Evolutionary conservation across 305 asterid genomes (phyloP).

Genomic region (Plantago coronopus): DNA sequence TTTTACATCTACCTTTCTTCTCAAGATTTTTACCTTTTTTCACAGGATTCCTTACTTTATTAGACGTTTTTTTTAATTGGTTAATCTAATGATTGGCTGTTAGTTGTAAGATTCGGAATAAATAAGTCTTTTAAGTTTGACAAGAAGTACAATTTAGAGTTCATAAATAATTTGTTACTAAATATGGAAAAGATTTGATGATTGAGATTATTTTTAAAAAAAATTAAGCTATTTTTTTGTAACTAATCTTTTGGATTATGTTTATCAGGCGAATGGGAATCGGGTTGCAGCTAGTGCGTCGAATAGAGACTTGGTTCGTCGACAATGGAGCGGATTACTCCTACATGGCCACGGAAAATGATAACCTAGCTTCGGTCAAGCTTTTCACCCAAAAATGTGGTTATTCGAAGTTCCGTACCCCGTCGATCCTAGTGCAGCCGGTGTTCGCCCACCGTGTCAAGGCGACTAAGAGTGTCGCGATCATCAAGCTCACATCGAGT

Average conservation of each 20-base stretch:
- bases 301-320: conserved; percentile 65
- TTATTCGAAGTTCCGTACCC: conserved; percentile 74
- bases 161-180: too few relatives aligned
- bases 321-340: conserved; percentile 84
- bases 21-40: not conserved
- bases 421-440: conserved; percentile 73
- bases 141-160: not conserved
- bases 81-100: too few relatives aligned
- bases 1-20: not conserved
- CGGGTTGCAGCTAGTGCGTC: conserved; percentile 59
- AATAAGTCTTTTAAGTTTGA: not conserved
- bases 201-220: too few relatives aligned
- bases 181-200: too few relatives aligned
- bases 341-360: conserved; percentile 84
- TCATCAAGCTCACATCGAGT: conserved; percentile 40
- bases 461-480: conserved; percentile 28
- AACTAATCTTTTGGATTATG: not conserved
- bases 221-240: too few relatives aligned
- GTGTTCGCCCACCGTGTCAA: conserved; percentile 67
- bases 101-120: not conserved
- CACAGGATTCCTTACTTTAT: too few relatives aligned
- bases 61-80: too few relatives aligned
- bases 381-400: conserved; percentile 82
- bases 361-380: conserved; percentile 64
- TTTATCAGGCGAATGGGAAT: conserved; percentile 76